phyloP scores from a whole-genome alignment of 108 stramenopile species.

The Parietichytrium sp. region DNA sequence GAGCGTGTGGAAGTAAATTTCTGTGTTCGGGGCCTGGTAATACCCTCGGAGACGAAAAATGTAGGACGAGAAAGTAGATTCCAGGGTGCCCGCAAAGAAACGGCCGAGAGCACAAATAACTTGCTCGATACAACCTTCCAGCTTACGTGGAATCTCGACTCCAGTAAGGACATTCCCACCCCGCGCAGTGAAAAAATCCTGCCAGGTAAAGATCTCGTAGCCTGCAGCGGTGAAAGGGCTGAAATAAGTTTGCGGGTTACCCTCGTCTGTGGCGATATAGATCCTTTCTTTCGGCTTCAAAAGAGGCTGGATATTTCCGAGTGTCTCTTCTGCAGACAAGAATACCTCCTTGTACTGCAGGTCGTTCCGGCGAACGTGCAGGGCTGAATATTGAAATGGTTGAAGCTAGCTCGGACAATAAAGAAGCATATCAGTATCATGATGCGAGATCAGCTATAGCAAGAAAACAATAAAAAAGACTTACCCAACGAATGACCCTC shows the following conservation, averaged over 20 bases:
- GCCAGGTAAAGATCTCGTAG: neutral
- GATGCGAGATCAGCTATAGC: too few species aligned
- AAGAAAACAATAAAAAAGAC: too few species aligned
- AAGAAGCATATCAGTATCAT: too few species aligned
- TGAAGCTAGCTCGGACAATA: too few species aligned
- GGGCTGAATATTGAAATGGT: neutral
- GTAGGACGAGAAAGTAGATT: conserved; percentile 35
- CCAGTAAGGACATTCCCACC: neutral
- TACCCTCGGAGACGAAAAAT: conserved; percentile 29
- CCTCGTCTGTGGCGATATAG: conserved; percentile 28
- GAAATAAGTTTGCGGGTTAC: neutral
- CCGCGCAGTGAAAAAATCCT: conserved; percentile 23
- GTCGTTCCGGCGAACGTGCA: conserved; percentile 36
- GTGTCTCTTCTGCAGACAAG: neutral
- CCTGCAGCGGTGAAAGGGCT: neutral
- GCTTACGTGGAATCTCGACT: conserved; percentile 11
- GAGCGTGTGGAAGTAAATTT: conserved; percentile 27
- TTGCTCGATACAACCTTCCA: conserved; percentile 28
- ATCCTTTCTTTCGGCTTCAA: neutral
- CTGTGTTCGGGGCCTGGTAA: conserved; percentile 28
- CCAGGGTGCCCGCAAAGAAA: conserved; percentile 22
- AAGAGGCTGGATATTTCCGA: neutral
- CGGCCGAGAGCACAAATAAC: conserved; percentile 34
- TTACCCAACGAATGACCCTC: conserved; percentile 8
- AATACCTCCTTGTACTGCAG: conserved; percentile 35